Percentiles rank a stretch among this genome's conserved stretches.
Conservation (phyloP, 2,329 filamentous ascomycete genomes). For the Ceratocystis lukuohia region DNA sequence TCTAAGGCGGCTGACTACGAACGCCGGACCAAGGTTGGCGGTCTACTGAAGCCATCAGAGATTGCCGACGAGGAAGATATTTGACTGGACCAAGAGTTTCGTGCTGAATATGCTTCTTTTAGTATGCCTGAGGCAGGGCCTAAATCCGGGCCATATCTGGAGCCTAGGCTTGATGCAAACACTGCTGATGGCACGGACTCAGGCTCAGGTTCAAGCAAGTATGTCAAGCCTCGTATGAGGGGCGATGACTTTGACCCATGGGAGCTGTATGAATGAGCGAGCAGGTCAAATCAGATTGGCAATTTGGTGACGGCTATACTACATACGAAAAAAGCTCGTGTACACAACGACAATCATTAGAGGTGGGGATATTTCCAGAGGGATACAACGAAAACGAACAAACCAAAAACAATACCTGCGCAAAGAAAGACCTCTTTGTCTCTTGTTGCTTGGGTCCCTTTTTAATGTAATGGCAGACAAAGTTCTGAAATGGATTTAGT, state of each 20-base stretch:
- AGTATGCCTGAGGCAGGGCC: slow-evolving; percentile 24
- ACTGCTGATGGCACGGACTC: slow-evolving; percentile 13
- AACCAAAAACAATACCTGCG: too few species aligned
- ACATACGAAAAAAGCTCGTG: slow-evolving; percentile 5
- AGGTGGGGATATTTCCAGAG: slow-evolving; percentile 3
- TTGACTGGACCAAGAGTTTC: slow-evolving; percentile 64
- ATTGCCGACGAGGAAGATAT: slow-evolving; percentile 71
- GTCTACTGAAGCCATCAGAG: slow-evolving; percentile 93
- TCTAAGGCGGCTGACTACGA: slow-evolving; percentile 81
- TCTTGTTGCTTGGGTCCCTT: not conserved
- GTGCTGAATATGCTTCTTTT: slow-evolving; percentile 40
- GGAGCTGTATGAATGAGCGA: slow-evolving; percentile 23
- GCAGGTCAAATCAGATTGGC: not conserved
- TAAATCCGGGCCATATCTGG: slow-evolving; percentile 26
- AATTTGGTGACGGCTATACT: not conserved
- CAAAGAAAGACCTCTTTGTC: too few species aligned
- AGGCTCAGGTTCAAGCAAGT: slow-evolving; percentile 7
- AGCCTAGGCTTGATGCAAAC: slow-evolving; percentile 14
- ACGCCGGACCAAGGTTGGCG: slow-evolving; percentile 85
- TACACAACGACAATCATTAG: slow-evolving; percentile 1
- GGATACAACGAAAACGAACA: not conserved
- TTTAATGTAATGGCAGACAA: not conserved
- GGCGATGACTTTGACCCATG: slow-evolving; percentile 19
- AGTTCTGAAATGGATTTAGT: not conserved
- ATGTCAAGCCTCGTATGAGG: slow-evolving; percentile 16